Conservation (phyloP, 352 stramenopile species). For the Pythium scleroteichum region DNA sequence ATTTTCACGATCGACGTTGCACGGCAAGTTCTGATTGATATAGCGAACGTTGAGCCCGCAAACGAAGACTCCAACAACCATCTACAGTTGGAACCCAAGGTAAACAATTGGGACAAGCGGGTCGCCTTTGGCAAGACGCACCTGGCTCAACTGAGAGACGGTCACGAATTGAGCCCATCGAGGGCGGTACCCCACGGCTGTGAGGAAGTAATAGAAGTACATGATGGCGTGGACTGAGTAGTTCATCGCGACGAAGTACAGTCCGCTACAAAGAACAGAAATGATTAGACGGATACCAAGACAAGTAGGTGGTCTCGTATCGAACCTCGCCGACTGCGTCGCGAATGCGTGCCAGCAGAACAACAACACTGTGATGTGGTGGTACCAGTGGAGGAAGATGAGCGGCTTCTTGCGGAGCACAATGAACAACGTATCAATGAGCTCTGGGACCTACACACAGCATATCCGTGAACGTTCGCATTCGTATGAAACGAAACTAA, state of each 20-base stretch:
- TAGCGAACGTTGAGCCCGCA: conserved; percentile 80
- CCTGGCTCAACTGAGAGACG: conserved; percentile 90
- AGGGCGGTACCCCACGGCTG: conserved; percentile 76
- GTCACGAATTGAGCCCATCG: conserved; percentile 85
- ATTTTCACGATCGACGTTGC: conserved; percentile 82
- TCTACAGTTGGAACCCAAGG: conserved; percentile 31
- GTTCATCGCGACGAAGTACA: conserved; percentile 99
- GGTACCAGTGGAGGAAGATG: conserved; percentile 99
- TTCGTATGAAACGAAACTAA: too few species aligned
- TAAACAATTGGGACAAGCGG: conserved; percentile 12
- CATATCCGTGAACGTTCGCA: too few species aligned
- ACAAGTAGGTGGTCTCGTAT: background rate
- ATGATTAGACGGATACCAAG: background rate
- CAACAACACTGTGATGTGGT: conserved; percentile 97
- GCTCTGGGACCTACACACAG: conserved; percentile 72
- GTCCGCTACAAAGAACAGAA: conserved; percentile 46
- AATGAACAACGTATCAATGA: conserved; percentile 97
- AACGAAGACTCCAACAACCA: conserved; percentile 74
- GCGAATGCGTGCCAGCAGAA: conserved; percentile 98
- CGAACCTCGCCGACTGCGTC: conserved; percentile 82
- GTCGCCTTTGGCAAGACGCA: conserved; percentile 24
- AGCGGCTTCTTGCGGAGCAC: conserved; percentile 96
- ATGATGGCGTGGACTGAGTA: conserved; percentile 97
- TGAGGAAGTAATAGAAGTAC: conserved; percentile 97
- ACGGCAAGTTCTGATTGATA: conserved; percentile 63